Evolutionary conservation across 805 yeast genomes (phyloP), one percentile per base, ranked within the genome.

Genomic region (Starmerella apicola): DNA sequence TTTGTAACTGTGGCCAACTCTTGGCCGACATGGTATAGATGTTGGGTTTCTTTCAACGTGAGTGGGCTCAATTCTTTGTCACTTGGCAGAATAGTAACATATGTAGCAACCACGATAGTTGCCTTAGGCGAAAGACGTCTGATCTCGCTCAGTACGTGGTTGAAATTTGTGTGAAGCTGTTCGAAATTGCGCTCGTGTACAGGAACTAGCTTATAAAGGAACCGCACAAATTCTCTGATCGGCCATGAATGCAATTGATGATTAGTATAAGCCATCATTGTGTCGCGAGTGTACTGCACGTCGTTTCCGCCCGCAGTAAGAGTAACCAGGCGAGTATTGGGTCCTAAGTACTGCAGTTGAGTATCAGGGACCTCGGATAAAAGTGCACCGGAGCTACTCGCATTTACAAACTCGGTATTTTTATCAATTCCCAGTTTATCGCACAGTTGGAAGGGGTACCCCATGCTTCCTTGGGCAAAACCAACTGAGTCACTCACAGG

Each of bases 221-320:
- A 4, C 13, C 30, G 24, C 8, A 30, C 5, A 2, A 33, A 12
- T 17, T 10, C 3, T 16, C 20, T 18, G 12, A 34, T 16, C 15
- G n/a, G n/a, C 16, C 28, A 2, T 5, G 44, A 26, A 3, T 15
- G 9, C 36, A 34, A 5, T 13, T 5, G 5, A 3, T 13, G 15
- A 12, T 19, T 15, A 5, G 27, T 13, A 16, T 18, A 34, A 10
- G 34, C 34, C 24, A 29, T 15, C 24, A 38, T 18, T 10, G 35
- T 10, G 37, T 42, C 45, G 15, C 36, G 21, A 20, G 39, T 19
- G 34, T 42, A 42, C 39, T 24, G 8, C 13, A 42, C 42, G 18
- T 42, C 45, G 24, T 42, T 42, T 16, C 45, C 45, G 15, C 45
- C 45, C 8, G 33, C 36, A 3, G 42, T 42, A 13, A 42, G 18